phyloP scores from a whole-genome alignment of 164 flowering plant species.

The Vitis labrusca region DNA sequence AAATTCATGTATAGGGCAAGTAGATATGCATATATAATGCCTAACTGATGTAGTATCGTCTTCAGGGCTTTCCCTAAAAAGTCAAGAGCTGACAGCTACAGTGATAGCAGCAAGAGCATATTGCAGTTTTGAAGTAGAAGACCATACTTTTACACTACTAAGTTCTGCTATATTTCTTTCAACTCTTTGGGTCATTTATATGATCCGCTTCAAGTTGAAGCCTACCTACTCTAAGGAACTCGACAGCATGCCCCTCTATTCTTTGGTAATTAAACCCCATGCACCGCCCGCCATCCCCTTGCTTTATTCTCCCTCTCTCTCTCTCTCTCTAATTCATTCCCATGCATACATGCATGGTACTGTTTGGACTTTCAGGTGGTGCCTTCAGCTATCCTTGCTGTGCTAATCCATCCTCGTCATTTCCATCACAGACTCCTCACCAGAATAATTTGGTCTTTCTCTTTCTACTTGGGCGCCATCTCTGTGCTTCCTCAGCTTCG shows the following conservation, averaged over 20 bases:
- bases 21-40: too few species aligned
- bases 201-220: slow-evolving; percentile 53
- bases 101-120: slow-evolving; percentile 56
- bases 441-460: slow-evolving; percentile 10
- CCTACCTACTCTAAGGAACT: slow-evolving; percentile 47
- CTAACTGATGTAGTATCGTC: too few species aligned
- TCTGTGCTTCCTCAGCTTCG: slow-evolving; percentile 17
- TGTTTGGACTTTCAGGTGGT: slow-evolving; percentile 6
- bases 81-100: slow-evolving; percentile 53
- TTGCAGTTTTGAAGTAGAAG: slow-evolving; percentile 59
- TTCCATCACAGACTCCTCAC: neutral
- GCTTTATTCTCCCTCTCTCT: too few species aligned
- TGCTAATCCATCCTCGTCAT: slow-evolving; percentile 7
- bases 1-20: too few species aligned
- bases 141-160: slow-evolving; percentile 50
- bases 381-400: slow-evolving; percentile 6
- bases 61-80: slow-evolving; percentile 53
- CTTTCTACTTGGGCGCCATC: slow-evolving; percentile 6
- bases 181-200: slow-evolving; percentile 64
- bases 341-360: too few species aligned
- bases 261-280: slow-evolving; percentile 30
- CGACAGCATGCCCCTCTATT: slow-evolving; percentile 44
- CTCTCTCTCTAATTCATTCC: too few species aligned
- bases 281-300: too few species aligned
- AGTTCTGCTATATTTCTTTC: slow-evolving; percentile 47